A percentile compares a stretch with the other conserved stretches of the same genome.
Evolutionary conservation across 257 asterid species (phyloP).

Genomic region (Mentha longifolia): DNA sequence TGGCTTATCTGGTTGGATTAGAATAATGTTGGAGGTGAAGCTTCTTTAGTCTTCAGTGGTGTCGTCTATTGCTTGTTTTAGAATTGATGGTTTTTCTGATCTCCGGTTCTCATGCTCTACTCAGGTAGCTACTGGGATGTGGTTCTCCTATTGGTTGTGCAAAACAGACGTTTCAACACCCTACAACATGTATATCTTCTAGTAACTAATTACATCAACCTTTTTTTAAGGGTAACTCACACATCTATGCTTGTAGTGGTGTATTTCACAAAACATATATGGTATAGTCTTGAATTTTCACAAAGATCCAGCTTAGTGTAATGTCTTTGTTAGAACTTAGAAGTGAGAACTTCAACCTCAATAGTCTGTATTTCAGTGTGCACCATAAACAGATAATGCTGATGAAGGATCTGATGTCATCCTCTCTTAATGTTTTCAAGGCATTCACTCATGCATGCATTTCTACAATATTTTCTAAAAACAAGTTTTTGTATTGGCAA

Average conservation of each 20-base stretch:
- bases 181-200: constrained; percentile 69
- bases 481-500: constrained; percentile 8
- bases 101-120: constrained; percentile 33
- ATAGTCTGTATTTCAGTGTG: not conserved
- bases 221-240: constrained; percentile 72
- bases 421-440: not conserved
- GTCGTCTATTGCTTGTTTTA: constrained; percentile 7
- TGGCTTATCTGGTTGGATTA: constrained; percentile 62
- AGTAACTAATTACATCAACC: constrained; percentile 69
- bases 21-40: constrained; percentile 72
- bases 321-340: constrained; percentile 12
- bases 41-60: constrained; percentile 5
- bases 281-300: constrained; percentile 16
- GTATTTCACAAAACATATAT: constrained; percentile 29
- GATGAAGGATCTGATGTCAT: not conserved
- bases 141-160: constrained; percentile 81
- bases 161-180: constrained; percentile 65
- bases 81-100: constrained; percentile 26
- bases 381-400: not conserved
- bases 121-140: constrained; percentile 74
- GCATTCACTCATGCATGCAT: not conserved
- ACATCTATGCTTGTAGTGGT: constrained; percentile 45
- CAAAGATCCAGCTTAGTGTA: not conserved
- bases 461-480: not conserved
- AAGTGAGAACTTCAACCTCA: constrained; percentile 19